Evolutionary conservation across 1,284 basidiomycete species (phyloP), one percentile per base, ranked within the genome.

Genomic region (Psilocybe mexicana): DNA sequence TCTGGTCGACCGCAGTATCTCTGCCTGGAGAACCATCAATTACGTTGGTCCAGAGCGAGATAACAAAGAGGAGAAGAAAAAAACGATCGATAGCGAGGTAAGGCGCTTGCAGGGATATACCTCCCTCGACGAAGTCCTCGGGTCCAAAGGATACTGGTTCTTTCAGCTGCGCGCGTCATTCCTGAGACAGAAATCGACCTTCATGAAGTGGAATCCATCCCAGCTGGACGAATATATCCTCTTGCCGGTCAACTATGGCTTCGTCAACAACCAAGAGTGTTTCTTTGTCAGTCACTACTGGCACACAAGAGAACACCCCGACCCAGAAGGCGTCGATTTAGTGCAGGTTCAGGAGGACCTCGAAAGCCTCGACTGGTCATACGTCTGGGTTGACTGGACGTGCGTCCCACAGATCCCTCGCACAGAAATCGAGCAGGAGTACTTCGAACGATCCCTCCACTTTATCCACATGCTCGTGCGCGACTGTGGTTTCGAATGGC

Each of bases 271-370:
- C 36, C 12, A 24, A 36, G 49, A 51, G 8, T 51, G 49, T 26
- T 51, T 51, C 23, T 51, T 51, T 23, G 49, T 51, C 18, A 51
- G 49, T 23, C 49, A 51, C 35, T 51, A 51, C 36, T 51, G 49
- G 44, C 49, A 36, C 49, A 51, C 49, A 7, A 51, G 24, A 51
- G 49, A 51, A 25, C 49, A 51, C 38, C 49, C 49, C 6, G 49
- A 51, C 28, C 49, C 49, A 5, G 3, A 51, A 36, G 33, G 5
- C 49, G 35, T 42, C 36, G 49, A 51, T 40, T 18, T 51, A 10
- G 49, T 40, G 0, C 35, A 51, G 8, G 60, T 61, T 57, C 58
- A 60, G 57, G 58, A 46, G 24, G 44, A 46, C 25, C 24, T 46
- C 10, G 24, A 28, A 25, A n/a, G 8, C 25, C 44, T 23, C 10